Evolutionary conservation across 495 filamentous ascomycete species (phyloP).

Genomic region (Annulohypoxylon moriforme): DNA sequence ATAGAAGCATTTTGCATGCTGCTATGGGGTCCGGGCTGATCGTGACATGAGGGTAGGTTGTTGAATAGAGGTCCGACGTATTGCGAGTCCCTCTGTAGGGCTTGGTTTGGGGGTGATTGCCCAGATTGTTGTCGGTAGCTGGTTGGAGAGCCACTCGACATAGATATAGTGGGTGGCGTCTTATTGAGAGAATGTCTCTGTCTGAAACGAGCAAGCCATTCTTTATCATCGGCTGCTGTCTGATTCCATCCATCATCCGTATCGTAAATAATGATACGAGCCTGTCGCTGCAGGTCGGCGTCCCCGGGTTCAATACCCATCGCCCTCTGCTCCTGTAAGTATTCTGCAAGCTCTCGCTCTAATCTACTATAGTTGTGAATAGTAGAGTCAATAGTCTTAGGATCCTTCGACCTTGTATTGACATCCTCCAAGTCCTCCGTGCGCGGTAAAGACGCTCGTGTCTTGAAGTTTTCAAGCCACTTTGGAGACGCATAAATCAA

Average conservation of each 20-base stretch:
- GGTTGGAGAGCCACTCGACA: slow-evolving; percentile 24
- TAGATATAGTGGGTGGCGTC: slow-evolving; percentile 11
- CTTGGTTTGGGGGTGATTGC: slow-evolving; percentile 15
- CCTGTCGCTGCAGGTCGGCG: slow-evolving; percentile 70
- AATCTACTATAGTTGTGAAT: slow-evolving; percentile 67
- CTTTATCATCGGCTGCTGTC: slow-evolving; percentile 73
- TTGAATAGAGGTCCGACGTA: slow-evolving; percentile 20
- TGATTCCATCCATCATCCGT: slow-evolving; percentile 77
- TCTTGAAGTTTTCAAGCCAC: slow-evolving; percentile 62
- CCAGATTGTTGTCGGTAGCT: background rate
- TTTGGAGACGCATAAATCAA: slow-evolving; percentile 53
- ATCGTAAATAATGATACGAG: slow-evolving; percentile 72
- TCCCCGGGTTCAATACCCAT: slow-evolving; percentile 68
- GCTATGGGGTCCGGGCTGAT: background rate
- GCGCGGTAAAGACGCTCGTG: slow-evolving; percentile 61
- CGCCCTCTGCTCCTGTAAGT: slow-evolving; percentile 60
- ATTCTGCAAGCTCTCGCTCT: slow-evolving; percentile 68
- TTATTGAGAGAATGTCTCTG: slow-evolving; percentile 46
- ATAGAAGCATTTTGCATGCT: slow-evolving; percentile 31
- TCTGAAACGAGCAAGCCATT: slow-evolving; percentile 66
- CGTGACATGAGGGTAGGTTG: slow-evolving; percentile 11
- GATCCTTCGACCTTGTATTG: slow-evolving; percentile 60
- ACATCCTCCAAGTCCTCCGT: slow-evolving; percentile 60
- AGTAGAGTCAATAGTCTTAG: slow-evolving; percentile 62
- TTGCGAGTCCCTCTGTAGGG: slow-evolving; percentile 22